Base-by-base conservation (phyloP, 2,329 filamentous ascomycete genomes). In the Trichophyton equinum region DNA sequence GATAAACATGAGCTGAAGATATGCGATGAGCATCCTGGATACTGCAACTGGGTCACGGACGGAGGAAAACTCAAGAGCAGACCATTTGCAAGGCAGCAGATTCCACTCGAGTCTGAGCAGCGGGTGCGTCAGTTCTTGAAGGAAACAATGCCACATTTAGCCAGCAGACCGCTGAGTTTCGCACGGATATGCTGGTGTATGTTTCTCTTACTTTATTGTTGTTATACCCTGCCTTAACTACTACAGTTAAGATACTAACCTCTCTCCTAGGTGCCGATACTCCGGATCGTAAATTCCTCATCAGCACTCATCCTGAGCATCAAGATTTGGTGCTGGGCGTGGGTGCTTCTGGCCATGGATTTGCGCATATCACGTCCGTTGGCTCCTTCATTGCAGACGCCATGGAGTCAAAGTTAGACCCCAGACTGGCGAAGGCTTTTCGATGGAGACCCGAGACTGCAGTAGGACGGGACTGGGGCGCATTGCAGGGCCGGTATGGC, bases 21-120 rank as follows among this genome's bases (percentile, higher is more conserved):
- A 44, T 73, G 71, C 60, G 81, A 83, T 63, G 80, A 83, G 64
- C 80, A 82, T 62, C 80, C 81, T 0, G 81, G 81, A 2, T 83
- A 82, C 63, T 78, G 76, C 60, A 81, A 82, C 62, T 78, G 75
- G 49, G 64, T 76, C 8, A 60, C 62, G 46, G 46, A 49, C 11
- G 18, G 20, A 49, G 46, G 46, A 22, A 49, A 49, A 22, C 46
- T 49, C 46, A 22, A 20, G 18, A 49, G 46, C 1, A 49, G 25
- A 20, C 46, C 46, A 0, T 49, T 49, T 22, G 46, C 75, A 1
- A 75, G 72, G 57, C 72, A 78, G 36, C 71, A 72, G 61, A 71
- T 72, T 59, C 81, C 80, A 0, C 65, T 74, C 0, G 76, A 78
- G 51, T 75, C 78, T 0, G 80, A 79, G 63, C 64, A 70, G 4